Evolutionary conservation across 352 stramenopile genomes (phyloP).

Genomic region (Pythium dissimile): DNA sequence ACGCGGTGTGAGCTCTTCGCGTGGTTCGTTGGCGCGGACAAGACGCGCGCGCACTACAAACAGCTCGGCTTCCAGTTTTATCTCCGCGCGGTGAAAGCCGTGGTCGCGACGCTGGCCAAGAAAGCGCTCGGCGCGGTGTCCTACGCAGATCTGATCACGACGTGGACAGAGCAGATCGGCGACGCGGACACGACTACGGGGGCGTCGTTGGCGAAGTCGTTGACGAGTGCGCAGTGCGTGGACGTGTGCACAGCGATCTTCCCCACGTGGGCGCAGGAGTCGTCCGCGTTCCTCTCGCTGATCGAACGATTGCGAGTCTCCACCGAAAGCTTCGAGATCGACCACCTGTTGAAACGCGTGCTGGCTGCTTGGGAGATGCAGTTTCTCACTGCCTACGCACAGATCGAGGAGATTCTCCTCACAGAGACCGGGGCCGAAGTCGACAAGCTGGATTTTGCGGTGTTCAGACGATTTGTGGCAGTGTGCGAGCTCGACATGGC

Average conservation of each 20-base stretch:
- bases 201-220: not conserved
- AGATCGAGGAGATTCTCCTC: constrained; percentile 26
- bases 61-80: constrained; percentile 64
- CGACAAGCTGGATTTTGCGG: constrained; percentile 34
- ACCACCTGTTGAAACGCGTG: constrained; percentile 29
- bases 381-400: constrained; percentile 30
- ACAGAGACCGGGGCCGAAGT: not conserved
- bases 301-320: constrained; percentile 17
- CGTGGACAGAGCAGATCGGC: constrained; percentile 67
- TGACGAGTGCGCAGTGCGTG: constrained; percentile 30
- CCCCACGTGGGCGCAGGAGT: constrained; percentile 37
- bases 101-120: constrained; percentile 37
- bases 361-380: constrained; percentile 44
- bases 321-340: constrained; percentile 33
- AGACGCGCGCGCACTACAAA: constrained; percentile 31
- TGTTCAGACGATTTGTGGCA: constrained; percentile 31
- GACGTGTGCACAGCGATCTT: constrained; percentile 44
- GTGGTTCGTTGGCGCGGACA: constrained; percentile 66
- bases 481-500: constrained; percentile 46
- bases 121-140: constrained; percentile 29
- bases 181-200: constrained; percentile 36
- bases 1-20: constrained; percentile 57
- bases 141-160: constrained; percentile 38
- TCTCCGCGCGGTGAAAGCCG: constrained; percentile 41
- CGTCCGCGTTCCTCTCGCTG: constrained; percentile 17